phyloP scores from a whole-genome alignment of 2,329 filamentous ascomycete genomes.

The Chaetomium olivaceum region DNA sequence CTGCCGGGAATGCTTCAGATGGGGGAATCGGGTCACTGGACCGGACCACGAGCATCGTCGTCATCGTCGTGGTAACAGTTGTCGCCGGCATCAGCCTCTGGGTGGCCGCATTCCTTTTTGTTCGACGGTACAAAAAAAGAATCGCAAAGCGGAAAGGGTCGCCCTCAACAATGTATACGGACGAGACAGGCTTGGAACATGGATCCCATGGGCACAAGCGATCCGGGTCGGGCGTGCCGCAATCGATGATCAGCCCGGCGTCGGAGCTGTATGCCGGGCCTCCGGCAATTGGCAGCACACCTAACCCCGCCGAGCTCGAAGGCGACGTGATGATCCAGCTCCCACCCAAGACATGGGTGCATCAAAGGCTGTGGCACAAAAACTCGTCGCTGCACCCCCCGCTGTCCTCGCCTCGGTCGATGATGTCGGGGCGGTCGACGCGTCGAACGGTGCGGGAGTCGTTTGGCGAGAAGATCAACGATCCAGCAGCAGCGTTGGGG shows the following conservation, averaged over 20 bases:
- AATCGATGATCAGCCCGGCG: background rate
- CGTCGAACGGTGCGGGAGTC: constrained; percentile 28
- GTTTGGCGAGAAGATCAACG: constrained; percentile 32
- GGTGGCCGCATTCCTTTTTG: constrained; percentile 21
- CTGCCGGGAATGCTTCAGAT: background rate
- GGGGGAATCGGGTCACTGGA: constrained; percentile 18
- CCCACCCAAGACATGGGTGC: constrained; percentile 9
- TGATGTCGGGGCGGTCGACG: constrained; percentile 13
- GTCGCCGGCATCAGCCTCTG: constrained; percentile 22
- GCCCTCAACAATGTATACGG: background rate
- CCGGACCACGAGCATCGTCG: constrained; percentile 22
- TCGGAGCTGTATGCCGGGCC: constrained; percentile 25
- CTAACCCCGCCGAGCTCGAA: constrained; percentile 34
- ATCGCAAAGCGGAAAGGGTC: background rate
- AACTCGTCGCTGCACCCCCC: constrained; percentile 15
- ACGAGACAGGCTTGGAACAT: background rate
- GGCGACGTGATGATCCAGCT: constrained; percentile 14
- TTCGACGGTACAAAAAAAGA: constrained; percentile 25
- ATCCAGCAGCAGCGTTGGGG: constrained; percentile 25
- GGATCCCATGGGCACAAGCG: background rate
- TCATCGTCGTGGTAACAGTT: constrained; percentile 31
- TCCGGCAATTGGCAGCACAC: constrained; percentile 27
- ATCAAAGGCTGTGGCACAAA: constrained; percentile 19
- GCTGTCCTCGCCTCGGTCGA: constrained; percentile 19
- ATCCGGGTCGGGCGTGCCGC: background rate